Evolutionary conservation across 192 early-diverging fungal species (phyloP).

Genomic region (Coemansia umbellata): DNA sequence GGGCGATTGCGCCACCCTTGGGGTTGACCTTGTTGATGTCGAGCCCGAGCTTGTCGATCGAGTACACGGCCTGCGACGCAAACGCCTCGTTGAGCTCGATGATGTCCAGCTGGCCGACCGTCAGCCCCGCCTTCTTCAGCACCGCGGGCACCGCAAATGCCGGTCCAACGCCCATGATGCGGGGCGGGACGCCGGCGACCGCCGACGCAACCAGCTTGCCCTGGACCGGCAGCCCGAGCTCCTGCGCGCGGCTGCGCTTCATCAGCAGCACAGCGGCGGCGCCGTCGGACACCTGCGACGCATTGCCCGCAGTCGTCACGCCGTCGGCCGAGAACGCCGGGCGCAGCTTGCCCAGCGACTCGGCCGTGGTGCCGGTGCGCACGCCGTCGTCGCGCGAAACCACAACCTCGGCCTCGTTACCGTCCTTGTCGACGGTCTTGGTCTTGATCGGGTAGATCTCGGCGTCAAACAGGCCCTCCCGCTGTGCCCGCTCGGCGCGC

Average conservation of each 20-base stretch:
- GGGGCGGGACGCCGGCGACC: constrained; percentile 86
- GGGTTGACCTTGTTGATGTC: constrained; percentile 92
- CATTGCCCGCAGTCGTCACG: constrained; percentile 89
- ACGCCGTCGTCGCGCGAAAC: constrained; percentile 91
- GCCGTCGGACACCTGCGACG: constrained; percentile 98
- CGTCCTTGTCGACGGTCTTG: constrained; percentile 73
- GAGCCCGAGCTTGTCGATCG: constrained; percentile 82
- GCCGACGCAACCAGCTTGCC: constrained; percentile 87
- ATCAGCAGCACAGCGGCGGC: constrained; percentile 94
- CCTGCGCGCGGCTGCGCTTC: constrained; percentile 87
- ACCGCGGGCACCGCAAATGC: constrained; percentile 91
- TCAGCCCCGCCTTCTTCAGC: constrained; percentile 73
- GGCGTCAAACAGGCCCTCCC: constrained; percentile 83
- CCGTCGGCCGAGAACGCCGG: constrained; percentile 87
- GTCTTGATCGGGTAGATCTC: constrained; percentile 87
- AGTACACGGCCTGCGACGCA: constrained; percentile 95
- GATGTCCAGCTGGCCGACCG: constrained; percentile 75
- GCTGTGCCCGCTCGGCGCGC: constrained; percentile 81
- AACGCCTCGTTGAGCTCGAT: constrained; percentile 98
- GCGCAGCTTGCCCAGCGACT: constrained; percentile 75
- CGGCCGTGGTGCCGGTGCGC: constrained; percentile 70
- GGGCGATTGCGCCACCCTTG: constrained; percentile 96
- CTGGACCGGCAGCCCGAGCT: constrained; percentile 76
- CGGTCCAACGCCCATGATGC: constrained; percentile 97
- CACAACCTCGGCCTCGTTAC: constrained; percentile 65